Conservation (phyloP, 306 rosid genomes). For the Castanea mollissima region DNA sequence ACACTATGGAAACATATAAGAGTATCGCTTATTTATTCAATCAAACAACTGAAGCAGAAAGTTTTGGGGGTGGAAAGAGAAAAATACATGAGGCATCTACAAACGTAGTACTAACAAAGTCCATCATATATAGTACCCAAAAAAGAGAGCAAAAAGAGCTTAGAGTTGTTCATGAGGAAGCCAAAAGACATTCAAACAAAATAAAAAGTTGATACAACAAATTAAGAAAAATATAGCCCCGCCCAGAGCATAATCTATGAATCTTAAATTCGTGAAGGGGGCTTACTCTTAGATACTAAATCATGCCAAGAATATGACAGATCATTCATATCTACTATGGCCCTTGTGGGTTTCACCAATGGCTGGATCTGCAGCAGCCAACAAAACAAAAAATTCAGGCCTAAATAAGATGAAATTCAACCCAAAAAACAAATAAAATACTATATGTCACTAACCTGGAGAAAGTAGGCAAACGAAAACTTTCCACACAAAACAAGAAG, state of each 20-base stretch:
- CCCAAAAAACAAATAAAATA: background rate
- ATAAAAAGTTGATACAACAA: background rate
- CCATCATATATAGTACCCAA: background rate
- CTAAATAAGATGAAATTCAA: background rate
- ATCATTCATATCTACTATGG: constrained; percentile 29
- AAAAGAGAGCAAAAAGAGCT: background rate
- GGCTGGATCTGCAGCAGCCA: constrained; percentile 69
- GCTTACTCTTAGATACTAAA: constrained; percentile 72
- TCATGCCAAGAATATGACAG: constrained; percentile 80
- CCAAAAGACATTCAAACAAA: background rate
- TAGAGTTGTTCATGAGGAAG: background rate
- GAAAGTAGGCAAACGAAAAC: constrained; percentile 88
- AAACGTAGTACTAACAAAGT: background rate
- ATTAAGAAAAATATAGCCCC: background rate
- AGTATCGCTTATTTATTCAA: background rate
- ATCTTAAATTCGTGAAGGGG: background rate
- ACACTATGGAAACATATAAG: too few species aligned
- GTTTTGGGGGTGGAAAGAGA: background rate
- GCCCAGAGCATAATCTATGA: background rate
- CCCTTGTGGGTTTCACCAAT: constrained; percentile 66
- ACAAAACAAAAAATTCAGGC: background rate
- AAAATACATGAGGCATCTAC: background rate
- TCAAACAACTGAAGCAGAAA: background rate
- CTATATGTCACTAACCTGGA: constrained; percentile 55
- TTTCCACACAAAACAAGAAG: constrained; percentile 71